Conservation (phyloP, 805 yeast species). For the Wickerhamiella bombiphila region DNA sequence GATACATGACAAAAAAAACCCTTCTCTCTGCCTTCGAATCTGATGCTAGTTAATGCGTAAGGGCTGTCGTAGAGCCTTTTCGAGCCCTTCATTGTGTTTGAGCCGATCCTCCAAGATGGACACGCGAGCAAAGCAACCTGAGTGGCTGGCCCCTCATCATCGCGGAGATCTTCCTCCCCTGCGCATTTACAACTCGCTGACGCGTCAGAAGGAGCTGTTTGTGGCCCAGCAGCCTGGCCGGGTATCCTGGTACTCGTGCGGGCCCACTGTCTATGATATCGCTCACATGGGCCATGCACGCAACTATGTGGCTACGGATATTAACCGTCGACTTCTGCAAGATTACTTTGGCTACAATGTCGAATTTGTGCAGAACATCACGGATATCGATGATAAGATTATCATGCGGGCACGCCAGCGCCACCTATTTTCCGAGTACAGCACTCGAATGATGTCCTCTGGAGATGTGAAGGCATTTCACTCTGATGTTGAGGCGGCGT, state of each 20-base stretch:
- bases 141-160: slow-evolving; percentile 33
- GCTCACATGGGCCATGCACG: slow-evolving; percentile 98
- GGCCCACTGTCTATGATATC: slow-evolving; percentile 94
- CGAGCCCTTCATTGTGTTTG: too few relatives aligned
- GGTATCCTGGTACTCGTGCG: slow-evolving; percentile 94
- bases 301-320: slow-evolving; percentile 88
- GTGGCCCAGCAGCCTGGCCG: slow-evolving; percentile 45
- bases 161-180: slow-evolving; percentile 29
- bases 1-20: too few relatives aligned
- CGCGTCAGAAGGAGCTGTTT: slow-evolving; percentile 66
- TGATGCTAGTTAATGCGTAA: too few relatives aligned
- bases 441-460: slow-evolving; percentile 21
- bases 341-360: slow-evolving; percentile 87
- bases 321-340: slow-evolving; percentile 75
- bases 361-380: slow-evolving; percentile 84
- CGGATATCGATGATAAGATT: slow-evolving; percentile 97
- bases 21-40: too few relatives aligned
- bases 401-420: slow-evolving; percentile 88
- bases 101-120: too few relatives aligned
- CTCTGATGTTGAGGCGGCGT: slow-evolving; percentile 10
- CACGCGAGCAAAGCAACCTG: too few relatives aligned
- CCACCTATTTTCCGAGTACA: slow-evolving; percentile 54
- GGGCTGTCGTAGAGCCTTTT: too few relatives aligned
- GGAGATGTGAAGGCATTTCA: slow-evolving; percentile 27
- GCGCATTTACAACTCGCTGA: slow-evolving; percentile 67